Evolutionary conservation across 2,329 filamentous ascomycete species (phyloP), one percentile per base, ranked within the genome.

Genomic region (Hymenoscyphus fructigenus): DNA sequence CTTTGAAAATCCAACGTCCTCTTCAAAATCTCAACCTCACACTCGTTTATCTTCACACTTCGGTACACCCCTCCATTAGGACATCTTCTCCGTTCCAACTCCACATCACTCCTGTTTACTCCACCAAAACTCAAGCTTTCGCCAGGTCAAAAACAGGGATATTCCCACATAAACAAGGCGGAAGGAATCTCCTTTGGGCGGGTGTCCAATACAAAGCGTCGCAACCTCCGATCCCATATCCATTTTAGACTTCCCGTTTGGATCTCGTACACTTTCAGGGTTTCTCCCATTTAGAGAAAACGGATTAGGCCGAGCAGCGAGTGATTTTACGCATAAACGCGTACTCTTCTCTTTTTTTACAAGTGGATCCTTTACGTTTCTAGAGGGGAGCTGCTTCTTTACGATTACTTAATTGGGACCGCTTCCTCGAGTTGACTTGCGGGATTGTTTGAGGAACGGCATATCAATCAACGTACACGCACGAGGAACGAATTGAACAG

Each of bases 101-200:
- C 41, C 41, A 47, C 41, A 7, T n/a, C 5, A 47, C 41, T 47
- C 41, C 41, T n/a, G 15, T 20, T n/a, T 2, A 47, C 41, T 47
- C 44, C 44, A 50, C 44, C n/a, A 50, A 50, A 50, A 23, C 44
- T 50, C 44, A 47, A 47, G 44, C 44, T 20, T 47, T 23, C 44
- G 20, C n/a, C 44, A 20, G 23, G 9, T 47, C n/a, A 10, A 50
- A 23, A 10, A 50, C 44, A 9, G n/a, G n/a, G 15, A 44, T 17
- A 44, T 44, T 44, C 41, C 34, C 41, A 50, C 44, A 50, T 50
- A 50, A 50, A 50, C n/a, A 50, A 50, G 44, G 44, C 44, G 44
- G 20, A 20, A 50, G 17, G 44, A 3, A 36, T 15, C 44, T 20
- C 44, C 10, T 50, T 50, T 20, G 44, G 44, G n/a, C 44, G 20